Conservation (phyloP, 768 basidiomycete species). For the Boletus subcaerulescens region DNA sequence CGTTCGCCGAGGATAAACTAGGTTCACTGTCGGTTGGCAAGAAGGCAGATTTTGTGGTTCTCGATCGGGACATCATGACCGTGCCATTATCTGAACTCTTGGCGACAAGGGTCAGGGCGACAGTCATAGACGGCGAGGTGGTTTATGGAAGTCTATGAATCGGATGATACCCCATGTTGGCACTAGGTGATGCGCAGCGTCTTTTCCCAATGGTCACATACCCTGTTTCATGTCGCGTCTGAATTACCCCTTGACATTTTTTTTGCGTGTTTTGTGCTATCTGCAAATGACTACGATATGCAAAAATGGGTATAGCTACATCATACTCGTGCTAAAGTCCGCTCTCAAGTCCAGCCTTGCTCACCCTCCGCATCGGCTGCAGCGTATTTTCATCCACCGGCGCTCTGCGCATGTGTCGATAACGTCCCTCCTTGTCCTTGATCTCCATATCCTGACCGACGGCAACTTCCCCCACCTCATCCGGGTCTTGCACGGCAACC, state of each 20-base stretch:
- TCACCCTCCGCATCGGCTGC: conserved; percentile 86
- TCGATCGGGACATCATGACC: conserved; percentile 78
- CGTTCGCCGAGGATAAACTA: conserved; percentile 66
- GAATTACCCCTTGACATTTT: neutral
- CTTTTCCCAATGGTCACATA: neutral
- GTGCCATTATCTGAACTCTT: conserved; percentile 61
- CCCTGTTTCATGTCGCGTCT: neutral
- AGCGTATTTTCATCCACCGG: conserved; percentile 87
- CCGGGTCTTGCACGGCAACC: conserved; percentile 26
- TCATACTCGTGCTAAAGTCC: conserved; percentile 24
- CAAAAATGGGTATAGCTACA: conserved; percentile 18
- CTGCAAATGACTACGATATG: conserved; percentile 5
- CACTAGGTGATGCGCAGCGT: no score
- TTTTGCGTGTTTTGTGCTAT: neutral
- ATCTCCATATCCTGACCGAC: conserved; percentile 87
- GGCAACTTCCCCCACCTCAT: conserved; percentile 33
- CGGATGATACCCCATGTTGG: conserved; percentile 3
- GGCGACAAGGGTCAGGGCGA: conserved; percentile 61
- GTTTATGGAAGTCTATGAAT: conserved; percentile 49
- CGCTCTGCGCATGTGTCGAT: conserved; percentile 81
- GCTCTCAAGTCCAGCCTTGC: conserved; percentile 91
- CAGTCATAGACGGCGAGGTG: conserved; percentile 71
- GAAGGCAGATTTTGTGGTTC: conserved; percentile 83
- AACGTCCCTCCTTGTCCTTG: conserved; percentile 79
- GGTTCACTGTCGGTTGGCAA: conserved; percentile 78